These are phyloP conservation scores for Vitis amurensis DNA, from an alignment of 164 flowering plant species.

Conservation along the genomic window DNA sequence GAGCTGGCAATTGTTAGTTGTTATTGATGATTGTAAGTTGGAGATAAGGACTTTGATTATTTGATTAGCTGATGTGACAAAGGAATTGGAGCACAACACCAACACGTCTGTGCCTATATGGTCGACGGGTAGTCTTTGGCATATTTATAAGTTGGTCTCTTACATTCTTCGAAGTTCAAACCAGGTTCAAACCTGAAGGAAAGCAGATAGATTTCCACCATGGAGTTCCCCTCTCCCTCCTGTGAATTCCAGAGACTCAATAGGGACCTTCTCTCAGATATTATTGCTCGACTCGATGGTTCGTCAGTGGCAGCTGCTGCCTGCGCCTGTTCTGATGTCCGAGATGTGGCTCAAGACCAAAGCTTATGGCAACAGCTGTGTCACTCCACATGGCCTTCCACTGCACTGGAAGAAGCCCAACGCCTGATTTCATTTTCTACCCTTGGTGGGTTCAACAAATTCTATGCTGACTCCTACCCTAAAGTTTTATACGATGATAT, in stretches of 20 bases:
- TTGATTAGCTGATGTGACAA: no score
- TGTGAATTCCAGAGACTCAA: constrained; percentile 7
- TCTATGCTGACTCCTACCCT: constrained; percentile 31
- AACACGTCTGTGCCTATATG: no score
- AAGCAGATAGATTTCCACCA: no score
- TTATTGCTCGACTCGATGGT: constrained; percentile 27
- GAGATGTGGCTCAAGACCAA: constrained; percentile 11
- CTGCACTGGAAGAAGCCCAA: constrained; percentile 9
- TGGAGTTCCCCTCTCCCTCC: no score
- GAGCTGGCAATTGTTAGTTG: no score
- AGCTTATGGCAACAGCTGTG: constrained; percentile 22
- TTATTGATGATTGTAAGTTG: no score
- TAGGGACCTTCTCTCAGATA: constrained; percentile 19
- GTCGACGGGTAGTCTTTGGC: no score
- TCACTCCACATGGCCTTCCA: constrained; percentile 34
- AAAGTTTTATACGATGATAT: constrained; percentile 6
- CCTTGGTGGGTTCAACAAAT: constrained; percentile 9
- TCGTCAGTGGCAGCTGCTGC: constrained; percentile 22
- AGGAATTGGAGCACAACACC: no score
- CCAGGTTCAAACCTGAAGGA: no score
- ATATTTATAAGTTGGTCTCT: no score
- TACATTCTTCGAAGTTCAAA: no score
- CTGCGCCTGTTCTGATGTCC: constrained; percentile 25
- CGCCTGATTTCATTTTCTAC: constrained; percentile 6
- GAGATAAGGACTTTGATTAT: no score